Percentiles rank a stretch among this genome's conserved stretches.
Conservation (phyloP, 1,139 yeast species). For the Zygoascus meyerae region DNA sequence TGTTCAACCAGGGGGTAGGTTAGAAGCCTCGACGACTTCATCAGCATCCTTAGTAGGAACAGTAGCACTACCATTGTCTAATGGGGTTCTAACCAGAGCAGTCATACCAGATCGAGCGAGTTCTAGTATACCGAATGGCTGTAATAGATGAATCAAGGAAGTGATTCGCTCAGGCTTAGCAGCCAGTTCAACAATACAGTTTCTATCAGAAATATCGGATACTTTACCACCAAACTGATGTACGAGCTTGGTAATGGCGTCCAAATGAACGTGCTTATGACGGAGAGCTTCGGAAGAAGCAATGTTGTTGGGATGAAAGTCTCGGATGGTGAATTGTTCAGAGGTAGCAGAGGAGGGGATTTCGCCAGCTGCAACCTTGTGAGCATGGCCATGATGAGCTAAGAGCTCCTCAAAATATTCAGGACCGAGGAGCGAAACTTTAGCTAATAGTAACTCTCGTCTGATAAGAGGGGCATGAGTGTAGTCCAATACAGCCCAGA, state of each 20-base stretch:
- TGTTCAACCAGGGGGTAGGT: constrained; percentile 81
- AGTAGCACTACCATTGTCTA: constrained; percentile 44
- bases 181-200: constrained; percentile 86
- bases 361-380: constrained; percentile 29
- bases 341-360: constrained; percentile 20
- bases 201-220: constrained; percentile 88
- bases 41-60: constrained; percentile 55
- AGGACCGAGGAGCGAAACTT: constrained; percentile 90
- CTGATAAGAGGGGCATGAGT: constrained; percentile 83
- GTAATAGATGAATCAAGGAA: constrained; percentile 78
- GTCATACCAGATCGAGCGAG: constrained; percentile 98
- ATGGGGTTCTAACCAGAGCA: constrained; percentile 95
- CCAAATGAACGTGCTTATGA: constrained; percentile 85
- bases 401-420: constrained; percentile 94
- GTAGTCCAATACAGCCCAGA: constrained; percentile 94
- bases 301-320: constrained; percentile 78
- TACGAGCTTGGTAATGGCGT: constrained; percentile 74
- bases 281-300: constrained; percentile 90
- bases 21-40: constrained; percentile 37
- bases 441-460: constrained; percentile 84
- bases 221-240: constrained; percentile 87
- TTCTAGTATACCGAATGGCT: constrained; percentile 94
- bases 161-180: constrained; percentile 91
- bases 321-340: constrained; percentile 22
- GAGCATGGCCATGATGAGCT: constrained; percentile 66